phyloP scores from a whole-genome alignment of 176 grass and related monocot genomes.

The Tuctoria greenei region DNA sequence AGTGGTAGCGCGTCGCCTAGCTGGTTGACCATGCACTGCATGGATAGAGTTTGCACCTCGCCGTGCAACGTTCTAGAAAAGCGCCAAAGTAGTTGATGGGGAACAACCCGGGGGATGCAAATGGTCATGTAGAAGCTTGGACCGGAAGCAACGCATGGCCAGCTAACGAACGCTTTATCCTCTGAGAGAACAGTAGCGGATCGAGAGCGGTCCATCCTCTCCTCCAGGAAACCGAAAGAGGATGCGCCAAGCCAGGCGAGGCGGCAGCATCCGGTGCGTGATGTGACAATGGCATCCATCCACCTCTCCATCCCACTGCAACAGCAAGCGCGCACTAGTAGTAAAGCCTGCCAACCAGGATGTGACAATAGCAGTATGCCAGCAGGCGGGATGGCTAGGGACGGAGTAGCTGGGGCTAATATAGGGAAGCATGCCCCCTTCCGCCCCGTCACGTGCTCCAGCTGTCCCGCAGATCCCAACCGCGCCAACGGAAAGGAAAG shows the following conservation, averaged over 20 bases:
- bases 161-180: background rate
- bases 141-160: constrained; percentile 8
- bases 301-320: background rate
- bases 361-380: too few species aligned
- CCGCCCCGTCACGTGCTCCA: constrained; percentile 34
- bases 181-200: background rate
- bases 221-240: background rate
- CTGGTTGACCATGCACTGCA: too few species aligned
- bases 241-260: background rate
- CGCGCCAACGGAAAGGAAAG: constrained; percentile 1
- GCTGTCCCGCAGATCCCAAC: constrained; percentile 35
- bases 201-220: background rate
- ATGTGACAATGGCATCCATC: constrained; percentile 32
- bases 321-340: background rate
- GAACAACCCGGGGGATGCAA: too few species aligned
- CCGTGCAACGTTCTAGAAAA: too few species aligned
- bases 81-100: too few species aligned
- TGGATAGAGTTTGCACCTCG: too few species aligned
- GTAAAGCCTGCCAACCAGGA: background rate
- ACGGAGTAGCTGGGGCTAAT: constrained; percentile 22
- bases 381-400: background rate
- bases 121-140: background rate
- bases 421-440: constrained; percentile 55
- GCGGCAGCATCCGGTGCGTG: constrained; percentile 7
- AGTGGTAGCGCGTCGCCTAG: too few species aligned